These are phyloP conservation scores for Amphibolis antarctica DNA, from an alignment of 106 monocot genomes.

Conservation along the genomic window DNA sequence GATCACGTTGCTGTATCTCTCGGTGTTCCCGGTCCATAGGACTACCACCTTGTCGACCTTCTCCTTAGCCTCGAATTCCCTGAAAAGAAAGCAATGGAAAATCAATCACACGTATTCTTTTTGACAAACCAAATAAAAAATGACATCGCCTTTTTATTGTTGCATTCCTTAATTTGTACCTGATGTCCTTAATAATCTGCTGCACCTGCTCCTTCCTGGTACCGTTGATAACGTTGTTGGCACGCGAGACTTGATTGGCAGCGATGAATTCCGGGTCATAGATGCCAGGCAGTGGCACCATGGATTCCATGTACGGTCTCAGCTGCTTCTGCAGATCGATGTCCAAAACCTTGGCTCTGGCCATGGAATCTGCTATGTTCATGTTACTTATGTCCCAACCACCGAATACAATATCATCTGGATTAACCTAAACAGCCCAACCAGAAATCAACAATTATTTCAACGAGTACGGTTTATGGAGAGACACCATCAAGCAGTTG, in stretches of 20 bases:
- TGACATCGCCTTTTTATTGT: too few relatives aligned
- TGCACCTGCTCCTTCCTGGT: slow-evolving; percentile 77
- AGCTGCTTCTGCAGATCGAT: slow-evolving; percentile 97
- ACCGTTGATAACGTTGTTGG: slow-evolving; percentile 73
- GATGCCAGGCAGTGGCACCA: slow-evolving; percentile 89
- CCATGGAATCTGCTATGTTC: slow-evolving; percentile 93
- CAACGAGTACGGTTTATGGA: too few relatives aligned
- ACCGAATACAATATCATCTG: slow-evolving; percentile 84
- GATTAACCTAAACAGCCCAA: slow-evolving; percentile 51
- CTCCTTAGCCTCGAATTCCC: slow-evolving; percentile 90
- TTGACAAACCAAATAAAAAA: neutral
- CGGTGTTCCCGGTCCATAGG: slow-evolving; percentile 95
- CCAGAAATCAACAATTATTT: neutral
- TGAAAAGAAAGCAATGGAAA: slow-evolving; percentile 10
- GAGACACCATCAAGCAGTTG: neutral
- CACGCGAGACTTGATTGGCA: slow-evolving; percentile 84
- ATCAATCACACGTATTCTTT: too few relatives aligned
- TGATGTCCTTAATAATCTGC: slow-evolving; percentile 85
- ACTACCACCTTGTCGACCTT: slow-evolving; percentile 94
- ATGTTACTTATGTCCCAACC: slow-evolving; percentile 95
- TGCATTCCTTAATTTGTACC: slow-evolving; percentile 27
- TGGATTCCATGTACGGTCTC: slow-evolving; percentile 93
- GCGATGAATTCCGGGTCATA: slow-evolving; percentile 88
- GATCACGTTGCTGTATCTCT: slow-evolving; percentile 78
- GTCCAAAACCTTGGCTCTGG: slow-evolving; percentile 87